A percentile compares a stretch with the other conserved stretches of the same genome.
Conservation (phyloP, 106 monocot genomes). For the Ottelia alismoides region DNA sequence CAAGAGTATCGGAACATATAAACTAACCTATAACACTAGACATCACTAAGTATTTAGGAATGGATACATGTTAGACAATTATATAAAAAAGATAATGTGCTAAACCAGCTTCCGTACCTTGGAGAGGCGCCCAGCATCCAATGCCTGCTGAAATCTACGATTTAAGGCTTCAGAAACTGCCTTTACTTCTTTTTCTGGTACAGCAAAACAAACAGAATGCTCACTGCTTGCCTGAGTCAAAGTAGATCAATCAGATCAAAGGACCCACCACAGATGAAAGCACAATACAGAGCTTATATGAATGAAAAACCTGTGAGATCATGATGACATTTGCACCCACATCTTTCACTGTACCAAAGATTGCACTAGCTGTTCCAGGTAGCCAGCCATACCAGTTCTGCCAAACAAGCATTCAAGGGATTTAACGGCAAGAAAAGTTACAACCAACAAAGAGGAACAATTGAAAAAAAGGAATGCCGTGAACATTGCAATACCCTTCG, state of each 20-base stretch:
- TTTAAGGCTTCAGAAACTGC: conserved; percentile 52
- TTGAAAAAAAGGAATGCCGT: background rate
- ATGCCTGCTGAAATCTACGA: conserved; percentile 64
- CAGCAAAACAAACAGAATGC: conserved; percentile 96
- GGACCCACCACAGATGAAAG: background rate
- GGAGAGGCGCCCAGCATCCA: conserved; percentile 92
- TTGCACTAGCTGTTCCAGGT: conserved; percentile 97
- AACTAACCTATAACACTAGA: too few relatives aligned
- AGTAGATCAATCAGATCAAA: background rate
- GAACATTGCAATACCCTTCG: conserved; percentile 54
- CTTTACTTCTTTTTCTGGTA: conserved; percentile 72
- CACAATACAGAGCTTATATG: background rate
- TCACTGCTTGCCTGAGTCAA: conserved; percentile 86
- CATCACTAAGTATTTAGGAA: too few relatives aligned
- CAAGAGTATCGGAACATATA: too few relatives aligned
- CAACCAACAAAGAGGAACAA: background rate
- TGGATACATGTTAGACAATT: too few relatives aligned
- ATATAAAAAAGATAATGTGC: too few relatives aligned
- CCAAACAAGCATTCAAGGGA: background rate
- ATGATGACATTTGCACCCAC: conserved; percentile 99
- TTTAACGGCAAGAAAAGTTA: background rate
- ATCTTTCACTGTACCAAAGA: conserved; percentile 85
- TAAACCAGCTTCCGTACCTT: too few relatives aligned
- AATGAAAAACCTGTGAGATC: conserved; percentile 93
- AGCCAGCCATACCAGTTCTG: conserved; percentile 99